These are phyloP conservation scores for Mariannaea elegans DNA, from an alignment of 2,329 filamentous ascomycete species.

Conservation along the genomic window DNA sequence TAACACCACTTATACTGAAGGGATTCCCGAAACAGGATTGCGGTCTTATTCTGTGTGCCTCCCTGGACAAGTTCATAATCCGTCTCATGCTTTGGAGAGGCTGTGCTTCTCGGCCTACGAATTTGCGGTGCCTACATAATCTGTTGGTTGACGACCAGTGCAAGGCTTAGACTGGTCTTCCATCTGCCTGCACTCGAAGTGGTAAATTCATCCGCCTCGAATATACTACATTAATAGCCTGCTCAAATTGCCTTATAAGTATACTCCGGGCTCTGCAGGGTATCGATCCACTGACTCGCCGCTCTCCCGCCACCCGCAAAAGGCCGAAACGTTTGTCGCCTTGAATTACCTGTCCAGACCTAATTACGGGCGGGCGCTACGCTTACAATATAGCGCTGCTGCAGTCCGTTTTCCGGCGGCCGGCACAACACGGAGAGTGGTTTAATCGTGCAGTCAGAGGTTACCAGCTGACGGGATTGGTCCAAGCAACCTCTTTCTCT, in stretches of 20 bases:
- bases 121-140: conserved; percentile 6
- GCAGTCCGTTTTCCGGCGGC: conserved; percentile 12
- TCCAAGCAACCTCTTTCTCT: conserved; percentile 27
- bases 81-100: conserved; percentile 3
- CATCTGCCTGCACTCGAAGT: neutral
- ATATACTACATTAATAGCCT: neutral
- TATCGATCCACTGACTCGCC: conserved; percentile 21
- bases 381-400: neutral
- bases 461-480: conserved; percentile 32
- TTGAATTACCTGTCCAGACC: neutral
- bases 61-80: neutral
- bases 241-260: neutral
- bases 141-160: neutral
- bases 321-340: conserved; percentile 9
- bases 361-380: neutral
- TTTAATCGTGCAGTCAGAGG: conserved; percentile 11
- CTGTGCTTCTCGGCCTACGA: neutral
- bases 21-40: conserved; percentile 19
- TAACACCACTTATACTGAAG: conserved; percentile 19
- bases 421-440: conserved; percentile 17
- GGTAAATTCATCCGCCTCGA: neutral
- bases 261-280: neutral
- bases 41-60: neutral
- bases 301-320: conserved; percentile 12
- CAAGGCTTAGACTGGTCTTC: conserved; percentile 4